phyloP scores from a whole-genome alignment of 129 eudicot genomes.

The Mikania micrantha region DNA sequence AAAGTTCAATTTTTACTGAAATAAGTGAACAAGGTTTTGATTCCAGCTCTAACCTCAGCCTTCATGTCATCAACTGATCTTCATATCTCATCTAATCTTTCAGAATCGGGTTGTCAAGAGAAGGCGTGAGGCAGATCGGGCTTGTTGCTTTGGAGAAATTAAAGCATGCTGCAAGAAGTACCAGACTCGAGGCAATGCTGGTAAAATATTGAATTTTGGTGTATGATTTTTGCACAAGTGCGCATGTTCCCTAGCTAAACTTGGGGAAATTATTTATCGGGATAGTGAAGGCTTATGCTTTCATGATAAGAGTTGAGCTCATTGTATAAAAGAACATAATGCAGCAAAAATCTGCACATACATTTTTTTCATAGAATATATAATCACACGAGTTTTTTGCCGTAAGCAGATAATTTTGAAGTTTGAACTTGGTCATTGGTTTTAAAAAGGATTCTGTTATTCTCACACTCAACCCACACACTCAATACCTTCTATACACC shows the following conservation, averaged over 20 bases:
- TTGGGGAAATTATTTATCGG: neutral
- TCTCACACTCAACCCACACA: too few species aligned
- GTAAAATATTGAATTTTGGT: conserved; percentile 34
- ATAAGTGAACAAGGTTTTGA: conserved; percentile 45
- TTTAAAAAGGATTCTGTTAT: too few species aligned
- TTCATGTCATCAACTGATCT: conserved; percentile 15
- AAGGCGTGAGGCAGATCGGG: conserved; percentile 89
- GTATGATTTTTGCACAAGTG: conserved; percentile 7
- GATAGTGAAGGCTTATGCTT: conserved; percentile 4
- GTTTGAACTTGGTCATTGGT: too few species aligned
- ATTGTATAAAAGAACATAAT: conserved; percentile 16
- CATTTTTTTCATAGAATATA: conserved; percentile 8
- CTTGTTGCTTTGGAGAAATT: conserved; percentile 90
- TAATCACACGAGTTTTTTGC: neutral
- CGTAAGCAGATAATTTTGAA: too few species aligned
- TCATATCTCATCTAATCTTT: conserved; percentile 11
- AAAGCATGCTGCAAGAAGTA: conserved; percentile 80
- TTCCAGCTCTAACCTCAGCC: conserved; percentile 8
- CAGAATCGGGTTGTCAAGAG: conserved; percentile 93
- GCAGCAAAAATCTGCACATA: conserved; percentile 8
- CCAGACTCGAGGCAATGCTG: conserved; percentile 70
- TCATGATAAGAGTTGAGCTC: conserved; percentile 14
- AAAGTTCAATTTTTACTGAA: neutral
- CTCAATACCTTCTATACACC: too few species aligned
- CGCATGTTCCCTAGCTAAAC: neutral